phyloP scores from a whole-genome alignment of 768 basidiomycete genomes.

The Trametes meyenii region DNA sequence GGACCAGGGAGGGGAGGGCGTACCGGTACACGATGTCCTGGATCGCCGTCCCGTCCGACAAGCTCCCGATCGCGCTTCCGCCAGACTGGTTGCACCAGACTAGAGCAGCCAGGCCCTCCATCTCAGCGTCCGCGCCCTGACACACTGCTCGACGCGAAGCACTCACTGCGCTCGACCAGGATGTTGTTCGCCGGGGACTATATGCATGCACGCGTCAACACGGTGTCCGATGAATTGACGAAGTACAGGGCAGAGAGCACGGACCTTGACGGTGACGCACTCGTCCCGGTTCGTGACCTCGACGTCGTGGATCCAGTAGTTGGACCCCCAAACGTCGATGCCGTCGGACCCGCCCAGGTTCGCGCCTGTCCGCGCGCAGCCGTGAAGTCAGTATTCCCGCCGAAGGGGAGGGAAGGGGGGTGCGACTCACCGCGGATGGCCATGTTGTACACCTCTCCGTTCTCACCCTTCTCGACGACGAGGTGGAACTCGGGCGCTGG shows the following conservation, averaged over 20 bases:
- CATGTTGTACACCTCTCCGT: conserved; percentile 38
- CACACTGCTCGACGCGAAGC: neutral
- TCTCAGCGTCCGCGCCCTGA: no score
- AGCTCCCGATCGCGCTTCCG: conserved; percentile 34
- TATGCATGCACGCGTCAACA: neutral
- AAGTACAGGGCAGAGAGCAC: neutral
- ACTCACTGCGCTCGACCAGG: conserved; percentile 33
- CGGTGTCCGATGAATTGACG: neutral
- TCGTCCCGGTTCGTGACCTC: conserved; percentile 38
- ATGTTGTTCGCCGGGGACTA: conserved; percentile 32
- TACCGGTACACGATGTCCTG: conserved; percentile 30
- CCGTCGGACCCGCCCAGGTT: conserved; percentile 36
- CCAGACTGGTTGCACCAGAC: conserved; percentile 39
- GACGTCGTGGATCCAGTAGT: conserved; percentile 38
- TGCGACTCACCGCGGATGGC: conserved; percentile 31
- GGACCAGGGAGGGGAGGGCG: neutral
- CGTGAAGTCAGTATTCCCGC: neutral
- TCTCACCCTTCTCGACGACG: conserved; percentile 31
- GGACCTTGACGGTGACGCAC: conserved; percentile 37
- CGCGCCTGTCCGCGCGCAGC: conserved; percentile 1
- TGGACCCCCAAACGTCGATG: conserved; percentile 35
- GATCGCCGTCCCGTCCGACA: conserved; percentile 32
- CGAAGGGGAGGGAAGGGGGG: no score
- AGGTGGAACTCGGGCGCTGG: conserved; percentile 37
- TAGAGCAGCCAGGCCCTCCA: neutral